These are phyloP conservation scores for Hypoxylon sp. DNA, from an alignment of 2,329 filamentous ascomycete genomes.

Conservation along the genomic window DNA sequence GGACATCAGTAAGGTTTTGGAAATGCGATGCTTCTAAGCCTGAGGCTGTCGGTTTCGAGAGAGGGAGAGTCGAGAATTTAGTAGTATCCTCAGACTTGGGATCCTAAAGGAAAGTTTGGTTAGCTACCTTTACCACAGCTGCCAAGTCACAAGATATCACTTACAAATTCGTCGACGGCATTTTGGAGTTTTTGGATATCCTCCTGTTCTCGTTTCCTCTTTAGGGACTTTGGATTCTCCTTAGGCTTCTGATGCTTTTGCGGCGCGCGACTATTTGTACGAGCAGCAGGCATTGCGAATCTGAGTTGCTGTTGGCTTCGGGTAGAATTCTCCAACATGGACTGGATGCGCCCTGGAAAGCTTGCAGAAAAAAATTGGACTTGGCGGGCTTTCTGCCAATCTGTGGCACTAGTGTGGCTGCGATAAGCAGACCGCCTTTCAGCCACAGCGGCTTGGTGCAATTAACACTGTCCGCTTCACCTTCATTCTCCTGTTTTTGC, in stretches of 20 bases:
- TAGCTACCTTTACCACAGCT: constrained; percentile 6
- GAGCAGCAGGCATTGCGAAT: constrained; percentile 48
- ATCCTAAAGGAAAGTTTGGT: constrained; percentile 63
- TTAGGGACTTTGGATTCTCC: constrained; percentile 55
- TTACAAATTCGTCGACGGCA: constrained; percentile 59
- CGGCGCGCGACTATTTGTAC: constrained; percentile 42
- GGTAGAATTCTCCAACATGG: not conserved
- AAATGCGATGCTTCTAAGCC: constrained; percentile 91
- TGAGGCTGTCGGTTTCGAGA: constrained; percentile 83
- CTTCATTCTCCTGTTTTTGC: no score
- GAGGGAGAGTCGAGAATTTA: constrained; percentile 85
- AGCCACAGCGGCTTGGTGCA: not conserved
- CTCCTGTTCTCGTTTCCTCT: constrained; percentile 60
- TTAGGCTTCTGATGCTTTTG: constrained; percentile 51
- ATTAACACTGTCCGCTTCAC: no score
- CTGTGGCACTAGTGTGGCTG: constrained; percentile 15
- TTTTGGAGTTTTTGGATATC: constrained; percentile 59
- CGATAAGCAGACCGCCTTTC: constrained; percentile 44
- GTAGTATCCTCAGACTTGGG: constrained; percentile 71
- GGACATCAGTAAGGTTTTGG: constrained; percentile 90
- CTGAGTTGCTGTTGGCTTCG: constrained; percentile 12
- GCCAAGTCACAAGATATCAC: constrained; percentile 33
- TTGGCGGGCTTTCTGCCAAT: constrained; percentile 50
- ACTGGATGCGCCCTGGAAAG: constrained; percentile 21
- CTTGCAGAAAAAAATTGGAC: constrained; percentile 45